Base-by-base conservation (phyloP, 2,329 filamentous ascomycete species). In the Chaetomium sp. region DNA sequence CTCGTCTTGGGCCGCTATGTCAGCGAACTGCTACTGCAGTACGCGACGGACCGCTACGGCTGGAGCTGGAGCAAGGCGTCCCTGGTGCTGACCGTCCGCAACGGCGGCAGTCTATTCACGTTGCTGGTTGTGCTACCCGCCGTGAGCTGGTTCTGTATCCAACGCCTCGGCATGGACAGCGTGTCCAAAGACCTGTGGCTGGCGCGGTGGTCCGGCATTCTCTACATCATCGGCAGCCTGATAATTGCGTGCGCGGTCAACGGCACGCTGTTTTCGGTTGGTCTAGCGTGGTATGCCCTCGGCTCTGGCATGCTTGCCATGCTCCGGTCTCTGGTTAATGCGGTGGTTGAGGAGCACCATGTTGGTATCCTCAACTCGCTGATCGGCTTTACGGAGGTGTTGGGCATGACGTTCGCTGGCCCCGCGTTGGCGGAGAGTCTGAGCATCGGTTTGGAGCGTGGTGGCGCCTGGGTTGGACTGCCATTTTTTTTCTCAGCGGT, bases 341-440 rank as follows among this genome's bases (percentile, higher is more conserved):
- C 73, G 8, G 64, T 82, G 9, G 76, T 84, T 10, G 78, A 80
- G 60, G 71, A 75, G 27, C 74, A 79, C 56, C 76, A 80, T 4
- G 71, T 81, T 10, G 80, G 78, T 27, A 75, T 76, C 0, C 68
- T 82, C 32, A 84, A 82, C 63, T 78, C 76, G 4, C 68, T 78
- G 4, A 69, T 84, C 8, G 72, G 74, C 2, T 70, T 81, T 32
- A 64, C 78, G 36, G 79, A 84, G 58, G 76, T 73, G 7, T 42
- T 75, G 9, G 76, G 79, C n/a, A 61, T 73, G 1, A 72, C 81
- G 57, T 49, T 76, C 5, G 73, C 73, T 0, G 71, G 72, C 1
- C 79, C 79, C 0, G 57, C 75, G 0, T 67, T 82, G 37, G 77
- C 76, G 1, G 70, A 67, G 63, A 63, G 79, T 5, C 72, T 82